Conservation (phyloP, 2,329 filamentous ascomycete species). For the Sporothrix pallida region DNA sequence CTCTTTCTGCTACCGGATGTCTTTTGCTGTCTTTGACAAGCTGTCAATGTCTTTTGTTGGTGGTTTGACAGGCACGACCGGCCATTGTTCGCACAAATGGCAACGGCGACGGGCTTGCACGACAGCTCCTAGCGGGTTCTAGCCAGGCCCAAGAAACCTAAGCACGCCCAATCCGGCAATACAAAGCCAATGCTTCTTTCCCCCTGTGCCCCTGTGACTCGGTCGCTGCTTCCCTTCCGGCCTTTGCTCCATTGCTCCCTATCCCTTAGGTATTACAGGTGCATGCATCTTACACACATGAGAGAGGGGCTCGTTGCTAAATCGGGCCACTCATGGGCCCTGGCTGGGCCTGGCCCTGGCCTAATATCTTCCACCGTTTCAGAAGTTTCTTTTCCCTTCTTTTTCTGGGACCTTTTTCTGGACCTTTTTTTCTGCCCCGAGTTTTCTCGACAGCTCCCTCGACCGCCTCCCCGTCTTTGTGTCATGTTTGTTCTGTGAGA, state of each 20-base stretch:
- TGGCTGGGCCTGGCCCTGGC: constrained; percentile 8
- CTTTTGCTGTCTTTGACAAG: background rate
- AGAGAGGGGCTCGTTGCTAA: background rate
- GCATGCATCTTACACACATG: constrained; percentile 1
- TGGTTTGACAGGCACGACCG: background rate
- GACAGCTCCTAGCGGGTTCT: background rate
- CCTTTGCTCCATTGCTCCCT: constrained; percentile 12
- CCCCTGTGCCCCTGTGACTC: constrained; percentile 16
- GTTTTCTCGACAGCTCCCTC: constrained; percentile 14
- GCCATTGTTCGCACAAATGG: background rate
- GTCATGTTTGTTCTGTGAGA: background rate
- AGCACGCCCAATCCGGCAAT: constrained; percentile 1
- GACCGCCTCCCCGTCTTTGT: background rate
- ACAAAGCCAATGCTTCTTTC: background rate
- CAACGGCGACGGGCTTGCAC: constrained; percentile 12
- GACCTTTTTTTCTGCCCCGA: background rate
- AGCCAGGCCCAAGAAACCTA: background rate
- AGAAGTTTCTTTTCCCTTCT: constrained; percentile 27
- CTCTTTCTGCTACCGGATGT: background rate
- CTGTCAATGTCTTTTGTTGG: background rate
- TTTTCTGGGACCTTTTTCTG: constrained; percentile 16
- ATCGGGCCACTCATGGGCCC: constrained; percentile 5
- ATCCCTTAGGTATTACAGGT: constrained; percentile 12
- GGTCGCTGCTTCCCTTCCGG: constrained; percentile 17
- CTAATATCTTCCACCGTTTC: constrained; percentile 28